phyloP scores from a whole-genome alignment of 148 eudicot species.

The Chenopodium album region DNA sequence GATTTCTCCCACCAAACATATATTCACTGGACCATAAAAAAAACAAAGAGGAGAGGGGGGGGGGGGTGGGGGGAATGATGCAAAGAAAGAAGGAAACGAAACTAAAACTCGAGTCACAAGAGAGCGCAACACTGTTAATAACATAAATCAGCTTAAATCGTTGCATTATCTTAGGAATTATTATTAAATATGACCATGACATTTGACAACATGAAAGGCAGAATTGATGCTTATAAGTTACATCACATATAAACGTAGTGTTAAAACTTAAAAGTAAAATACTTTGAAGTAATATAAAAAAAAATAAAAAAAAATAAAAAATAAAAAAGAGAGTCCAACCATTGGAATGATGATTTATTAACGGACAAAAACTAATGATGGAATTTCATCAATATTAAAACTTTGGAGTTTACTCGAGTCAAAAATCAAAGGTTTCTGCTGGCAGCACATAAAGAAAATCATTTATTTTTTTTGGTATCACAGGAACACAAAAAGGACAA shows the following conservation, averaged over 20 bases:
- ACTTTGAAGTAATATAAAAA: background rate
- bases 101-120: background rate
- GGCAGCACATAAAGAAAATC: background rate
- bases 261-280: too few relatives aligned
- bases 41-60: background rate
- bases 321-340: background rate
- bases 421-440: background rate
- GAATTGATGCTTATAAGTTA: background rate
- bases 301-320: too few relatives aligned
- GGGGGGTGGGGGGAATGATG: background rate
- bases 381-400: background rate
- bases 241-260: background rate
- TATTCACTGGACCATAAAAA: background rate
- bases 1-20: background rate
- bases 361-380: background rate
- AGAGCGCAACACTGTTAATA: too few relatives aligned
- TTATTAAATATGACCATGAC: background rate
- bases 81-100: background rate
- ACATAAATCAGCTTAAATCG: too few relatives aligned
- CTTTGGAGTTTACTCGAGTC: background rate
- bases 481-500: slow-evolving; percentile 54
- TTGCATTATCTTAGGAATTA: background rate
- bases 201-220: background rate
- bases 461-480: background rate
- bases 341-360: background rate